Base-by-base conservation (phyloP, 371 early-diverging fungal species). In the Mortierella sp. region DNA sequence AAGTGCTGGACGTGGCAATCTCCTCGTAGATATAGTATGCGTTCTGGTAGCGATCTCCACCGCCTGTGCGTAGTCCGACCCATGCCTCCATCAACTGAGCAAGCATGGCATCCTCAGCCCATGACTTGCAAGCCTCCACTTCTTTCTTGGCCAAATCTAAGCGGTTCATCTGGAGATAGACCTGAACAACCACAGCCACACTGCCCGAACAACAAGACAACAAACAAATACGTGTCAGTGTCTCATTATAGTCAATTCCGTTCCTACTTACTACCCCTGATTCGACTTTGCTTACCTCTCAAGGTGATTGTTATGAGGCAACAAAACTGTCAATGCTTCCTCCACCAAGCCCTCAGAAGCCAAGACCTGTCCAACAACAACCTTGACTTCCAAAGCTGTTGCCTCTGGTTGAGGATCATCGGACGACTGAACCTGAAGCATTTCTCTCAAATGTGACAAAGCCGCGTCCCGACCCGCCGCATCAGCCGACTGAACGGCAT, bases 61-160 rank as follows among this genome's bases (percentile, higher is more conserved):
- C 95, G 84, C 91, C 91, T 41, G 85, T 78, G 41, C 83, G 83
- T 52, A 95, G 81, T 60, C 88, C 90, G 52, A 91, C 87, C 96
- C 96, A 96, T 13, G 95, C 94, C 72, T 98, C 98, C 63, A 94
- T 88, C 65, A 96, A 80, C 79, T 96, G 96, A n/a, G 94, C 91
- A 39, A 95, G 78, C 24, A 92, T 87, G 0, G 96, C 95, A 77
- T 94, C 95, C 70, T 96, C 96, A 0, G 95, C 90, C 95, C 95
- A 95, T 13, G 85, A 51, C 63, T 93, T 94, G 51, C 90, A 78
- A 16, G 83, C 79, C 12, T 83, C 83, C 16, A 95, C 81, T 60
- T 93, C 91, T 79, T 92, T 90, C 67, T 88, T 88, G 24, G 98
- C 98, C 67, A 97, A 76, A 78, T 97, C 97, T 25, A 89, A 59